These are phyloP conservation scores for Rhizophagus clarus DNA, from an alignment of 192 early-diverging fungal species.

Conservation along the genomic window DNA sequence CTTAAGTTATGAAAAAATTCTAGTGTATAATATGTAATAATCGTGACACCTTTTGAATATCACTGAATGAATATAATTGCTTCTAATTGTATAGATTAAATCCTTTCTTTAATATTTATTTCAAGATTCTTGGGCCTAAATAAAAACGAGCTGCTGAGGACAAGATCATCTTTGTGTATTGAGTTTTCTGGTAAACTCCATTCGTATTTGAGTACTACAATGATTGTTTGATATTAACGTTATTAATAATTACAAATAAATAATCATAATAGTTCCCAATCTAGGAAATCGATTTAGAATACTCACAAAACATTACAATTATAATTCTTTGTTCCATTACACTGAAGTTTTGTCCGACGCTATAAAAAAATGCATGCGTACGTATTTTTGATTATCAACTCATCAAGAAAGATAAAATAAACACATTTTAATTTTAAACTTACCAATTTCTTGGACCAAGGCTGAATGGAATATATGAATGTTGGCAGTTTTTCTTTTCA, in stretches of 20 bases:
- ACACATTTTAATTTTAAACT: background rate
- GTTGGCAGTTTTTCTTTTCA: background rate
- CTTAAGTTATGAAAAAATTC: too few relatives aligned
- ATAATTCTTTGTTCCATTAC: background rate
- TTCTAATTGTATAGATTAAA: too few relatives aligned
- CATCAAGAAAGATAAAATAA: background rate
- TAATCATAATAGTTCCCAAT: too few relatives aligned
- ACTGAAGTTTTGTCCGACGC: background rate
- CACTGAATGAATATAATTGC: too few relatives aligned
- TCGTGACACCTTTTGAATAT: too few relatives aligned
- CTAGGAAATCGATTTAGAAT: background rate
- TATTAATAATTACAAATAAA: too few relatives aligned
- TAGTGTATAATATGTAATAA: too few relatives aligned
- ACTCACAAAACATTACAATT: background rate
- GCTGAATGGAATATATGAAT: background rate
- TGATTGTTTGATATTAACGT: too few relatives aligned
- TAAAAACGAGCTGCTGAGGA: background rate
- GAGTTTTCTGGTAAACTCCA: background rate
- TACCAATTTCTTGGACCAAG: background rate
- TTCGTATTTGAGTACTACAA: background rate
- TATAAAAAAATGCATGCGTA: background rate
- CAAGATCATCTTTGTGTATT: background rate
- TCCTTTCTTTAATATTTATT: background rate
- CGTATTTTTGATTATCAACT: background rate
- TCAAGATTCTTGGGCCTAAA: background rate